Evolutionary conservation across 345 rosid species (phyloP), one percentile per base, ranked within the genome.

Genomic region (Eucalyptus leucophloia): DNA sequence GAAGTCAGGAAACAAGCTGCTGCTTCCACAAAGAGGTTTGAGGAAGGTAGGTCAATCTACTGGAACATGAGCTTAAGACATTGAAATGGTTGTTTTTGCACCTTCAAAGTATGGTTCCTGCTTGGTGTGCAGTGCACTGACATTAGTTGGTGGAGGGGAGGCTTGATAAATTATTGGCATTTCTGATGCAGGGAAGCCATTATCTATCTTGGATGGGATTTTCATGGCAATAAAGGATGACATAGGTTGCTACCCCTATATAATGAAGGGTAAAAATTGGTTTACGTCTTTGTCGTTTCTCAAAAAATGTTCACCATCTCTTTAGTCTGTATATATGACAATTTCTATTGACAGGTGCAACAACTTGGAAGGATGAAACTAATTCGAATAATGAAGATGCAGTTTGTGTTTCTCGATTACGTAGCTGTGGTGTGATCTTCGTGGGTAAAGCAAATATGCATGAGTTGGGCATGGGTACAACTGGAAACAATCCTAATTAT

Each of bases 381-480:
- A 97, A 95, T 51, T 62, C 95, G 80, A 95, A 94, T 69, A 87
- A 92, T 89, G 91, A 93, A 86, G 98, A 97, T 89, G 97, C 97
- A 62, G 96, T 93, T 87, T 91, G 92, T 92, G 98, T 97, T 91
- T 94, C 96, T 65, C 93, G 95, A 91, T 91, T 96, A 87, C 96
- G 99, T 13, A 90, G 91, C 51, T 97, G 99, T 88, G 98, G 98
- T 88, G 98, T 96, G 87, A 92, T 97, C 92, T 91, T 97, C 34
- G 89, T 97, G 32, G 99, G 99, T 17, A 97, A 97, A 96, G 97
- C 98, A 83, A 97, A 97, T 92, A 95, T 97, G 98, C 99, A 97
- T 91, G 98, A 97, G 91, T 21, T 97, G 89, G 99, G 99, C 93
- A 95, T 97, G 98, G 99, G 99, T 24, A 96, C 98, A 24, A 97